Evolutionary conservation across 2,329 filamentous ascomycete genomes (phyloP), one percentile per base, ranked within the genome.

Genomic region (Thielaviopsis musarum): DNA sequence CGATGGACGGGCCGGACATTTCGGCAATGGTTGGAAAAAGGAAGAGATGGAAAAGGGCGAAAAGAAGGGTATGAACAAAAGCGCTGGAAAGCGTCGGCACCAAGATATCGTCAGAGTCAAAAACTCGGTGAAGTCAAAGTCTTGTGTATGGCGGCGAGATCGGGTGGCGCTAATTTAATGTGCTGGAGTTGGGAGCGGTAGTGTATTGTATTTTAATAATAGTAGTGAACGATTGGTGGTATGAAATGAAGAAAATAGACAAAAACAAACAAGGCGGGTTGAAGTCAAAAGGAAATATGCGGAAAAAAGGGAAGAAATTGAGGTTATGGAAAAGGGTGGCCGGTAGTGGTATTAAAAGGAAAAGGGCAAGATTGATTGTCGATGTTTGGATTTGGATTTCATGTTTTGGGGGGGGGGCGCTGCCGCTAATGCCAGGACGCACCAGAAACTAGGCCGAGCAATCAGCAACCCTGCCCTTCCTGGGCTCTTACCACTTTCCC

Each of bases 1-100:
- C 74, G 64, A 75, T 74, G 61, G 73, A 73, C 61, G 73, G 71
- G 65, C 68, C 69, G 58, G 74, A 69, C 67, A 62, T 62, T 54
- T 48, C 52, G 34, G 52, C 28, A 12, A 49, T 38, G 26, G 21
- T 38, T 41, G 22, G 49, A 13, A 28, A 17, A 15, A 19, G 51
- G 26, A 28, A 54, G 38, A 17, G 34, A 22, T 22, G 41, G 13
- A 15, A 21, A 17, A 17, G 49, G 52, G 28, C 41, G 54, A 41
- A 21, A 19, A 21, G 28, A 22, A 49, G 15, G 9, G 49, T 54
- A 38, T 15, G 56, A 41, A 28, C 19, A 34, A 54, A 10, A 49
- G 45, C 45, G 45, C 45, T 49, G 19, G 45, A 45, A 49, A 49
- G 45, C 45, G 45, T 49, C 45, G 45, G 45, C 45, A 49, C 45